Conservation (phyloP, 2,329 filamentous ascomycete genomes). For the Coniochaeta sp. region DNA sequence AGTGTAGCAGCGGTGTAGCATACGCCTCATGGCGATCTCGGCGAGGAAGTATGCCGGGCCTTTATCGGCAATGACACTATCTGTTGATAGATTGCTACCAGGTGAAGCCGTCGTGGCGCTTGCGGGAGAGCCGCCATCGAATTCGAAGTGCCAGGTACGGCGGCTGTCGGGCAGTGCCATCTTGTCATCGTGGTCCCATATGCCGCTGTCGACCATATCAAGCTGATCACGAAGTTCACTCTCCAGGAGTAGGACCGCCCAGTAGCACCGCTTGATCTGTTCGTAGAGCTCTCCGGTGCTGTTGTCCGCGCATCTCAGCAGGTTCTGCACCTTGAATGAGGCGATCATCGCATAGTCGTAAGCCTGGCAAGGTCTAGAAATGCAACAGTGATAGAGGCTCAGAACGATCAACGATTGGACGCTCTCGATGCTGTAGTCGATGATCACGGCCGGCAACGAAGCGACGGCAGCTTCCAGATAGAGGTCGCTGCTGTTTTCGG, state of each 20-base stretch:
- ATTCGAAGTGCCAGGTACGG: constrained; percentile 14
- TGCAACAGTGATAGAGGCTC: constrained; percentile 18
- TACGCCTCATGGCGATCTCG: constrained; percentile 24
- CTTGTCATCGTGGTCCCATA: constrained; percentile 19
- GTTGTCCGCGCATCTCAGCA: constrained; percentile 8
- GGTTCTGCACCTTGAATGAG: constrained; percentile 19
- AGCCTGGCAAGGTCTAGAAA: constrained; percentile 19
- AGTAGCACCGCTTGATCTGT: constrained; percentile 13
- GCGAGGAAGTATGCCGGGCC: constrained; percentile 19
- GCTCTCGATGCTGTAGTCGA: constrained; percentile 14
- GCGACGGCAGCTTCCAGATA: constrained; percentile 14
- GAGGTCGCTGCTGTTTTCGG: constrained; percentile 7
- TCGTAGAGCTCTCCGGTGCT: constrained; percentile 8
- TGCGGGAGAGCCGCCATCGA: background rate
- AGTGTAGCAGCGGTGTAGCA: constrained; percentile 21
- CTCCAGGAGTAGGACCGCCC: constrained; percentile 18
- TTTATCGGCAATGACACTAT: constrained; percentile 6
- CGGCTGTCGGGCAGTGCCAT: constrained; percentile 15
- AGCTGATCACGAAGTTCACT: constrained; percentile 19
- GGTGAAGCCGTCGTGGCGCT: background rate
- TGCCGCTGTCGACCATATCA: constrained; percentile 18
- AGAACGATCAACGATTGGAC: constrained; percentile 18
- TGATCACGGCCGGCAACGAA: constrained; percentile 13
- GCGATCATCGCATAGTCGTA: constrained; percentile 20
- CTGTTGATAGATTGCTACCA: constrained; percentile 3